Base-by-base conservation (phyloP, 148 eudicot genomes). In the Chenopodium formosanum region DNA sequence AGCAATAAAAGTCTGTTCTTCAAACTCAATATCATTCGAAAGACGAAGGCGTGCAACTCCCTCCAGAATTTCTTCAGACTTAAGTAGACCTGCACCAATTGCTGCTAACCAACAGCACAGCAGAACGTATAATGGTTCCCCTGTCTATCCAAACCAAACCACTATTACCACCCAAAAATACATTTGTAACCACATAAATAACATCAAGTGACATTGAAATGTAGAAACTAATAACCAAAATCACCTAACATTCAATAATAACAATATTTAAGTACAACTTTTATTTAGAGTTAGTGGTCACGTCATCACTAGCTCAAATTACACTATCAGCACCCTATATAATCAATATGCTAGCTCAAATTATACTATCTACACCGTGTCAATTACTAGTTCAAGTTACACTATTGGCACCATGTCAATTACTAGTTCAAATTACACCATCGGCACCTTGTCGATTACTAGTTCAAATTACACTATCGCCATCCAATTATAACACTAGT, bases 91-190 rank as follows among this genome's bases (percentile, higher is more conserved):
- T 23, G 97, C 98, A 65, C 98, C 98, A 73, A 95, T 86, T 66
- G 98, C 98, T 29, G 98, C 98, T 83, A 95, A 78, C 98, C 98
- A 95, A 77, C 98, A 95, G 88, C 97, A 93, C 32, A 90, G 47
- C 62, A 95, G 83, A 60, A 95, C 97, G 79, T 95, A 86, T 78
- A 93, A 69, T 48, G 98, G 93, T 53, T 95, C 97, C 66, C 97
- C 98, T 82, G 89, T 83, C 97, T 84, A 77, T 25, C 64, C 78
- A 80, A 16, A 58, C n/a, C 56, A 80, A 58, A 75, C 22, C 37
- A 22, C 10, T 27, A 73, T 50, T 79, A 37, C 62, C 62, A 56
- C 62, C 22, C 22, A 56, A 2, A 2, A 56, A 16, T 56, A 4
- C 17, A 56, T 4, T 3, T 14, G 17, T 17, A 56, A 56, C 7